These are phyloP conservation scores for Pleurotus tuoliensis DNA, from an alignment of 768 basidiomycete genomes.

Conservation along the genomic window DNA sequence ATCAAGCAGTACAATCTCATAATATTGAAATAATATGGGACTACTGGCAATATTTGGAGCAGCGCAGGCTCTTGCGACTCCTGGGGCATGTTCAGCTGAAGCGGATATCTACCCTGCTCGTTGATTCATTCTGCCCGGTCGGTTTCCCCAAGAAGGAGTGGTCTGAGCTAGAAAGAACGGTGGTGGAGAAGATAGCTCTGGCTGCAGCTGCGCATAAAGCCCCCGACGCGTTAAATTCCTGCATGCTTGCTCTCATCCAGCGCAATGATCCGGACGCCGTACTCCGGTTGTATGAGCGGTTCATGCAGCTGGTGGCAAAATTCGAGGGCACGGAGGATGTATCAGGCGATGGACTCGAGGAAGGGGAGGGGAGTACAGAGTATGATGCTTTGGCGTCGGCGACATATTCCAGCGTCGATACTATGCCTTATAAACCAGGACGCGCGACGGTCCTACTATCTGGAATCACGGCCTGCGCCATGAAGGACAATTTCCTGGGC, in stretches of 20 bases:
- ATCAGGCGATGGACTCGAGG: constrained; percentile 5
- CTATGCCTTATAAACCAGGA: constrained; percentile 20
- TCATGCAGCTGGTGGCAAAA: constrained; percentile 21
- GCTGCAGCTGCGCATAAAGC: constrained; percentile 40
- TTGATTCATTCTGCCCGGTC: constrained; percentile 17
- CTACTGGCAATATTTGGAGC: constrained; percentile 41
- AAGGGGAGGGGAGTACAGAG: constrained; percentile 12
- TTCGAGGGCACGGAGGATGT: constrained; percentile 15
- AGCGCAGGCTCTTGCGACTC: constrained; percentile 38
- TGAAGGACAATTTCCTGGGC: constrained; percentile 50
- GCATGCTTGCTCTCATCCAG: constrained; percentile 44
- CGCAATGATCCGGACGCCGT: constrained; percentile 36
- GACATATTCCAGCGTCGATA: constrained; percentile 14
- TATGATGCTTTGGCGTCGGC: constrained; percentile 21
- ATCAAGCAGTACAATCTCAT: constrained; percentile 28
- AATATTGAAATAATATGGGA: constrained; percentile 26
- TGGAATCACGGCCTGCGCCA: constrained; percentile 58
- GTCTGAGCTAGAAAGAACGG: constrained; percentile 22
- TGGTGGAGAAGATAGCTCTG: constrained; percentile 46
- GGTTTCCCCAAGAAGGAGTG: constrained; percentile 12
- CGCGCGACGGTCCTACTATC: constrained; percentile 43
- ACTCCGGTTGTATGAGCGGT: constrained; percentile 41
- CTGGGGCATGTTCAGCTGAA: constrained; percentile 40
- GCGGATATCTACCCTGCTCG: constrained; percentile 33
- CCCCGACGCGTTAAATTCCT: constrained; percentile 43